These are phyloP conservation scores for Croton laevigatus DNA, from an alignment of 441 rosid genomes.

Conservation along the genomic window DNA sequence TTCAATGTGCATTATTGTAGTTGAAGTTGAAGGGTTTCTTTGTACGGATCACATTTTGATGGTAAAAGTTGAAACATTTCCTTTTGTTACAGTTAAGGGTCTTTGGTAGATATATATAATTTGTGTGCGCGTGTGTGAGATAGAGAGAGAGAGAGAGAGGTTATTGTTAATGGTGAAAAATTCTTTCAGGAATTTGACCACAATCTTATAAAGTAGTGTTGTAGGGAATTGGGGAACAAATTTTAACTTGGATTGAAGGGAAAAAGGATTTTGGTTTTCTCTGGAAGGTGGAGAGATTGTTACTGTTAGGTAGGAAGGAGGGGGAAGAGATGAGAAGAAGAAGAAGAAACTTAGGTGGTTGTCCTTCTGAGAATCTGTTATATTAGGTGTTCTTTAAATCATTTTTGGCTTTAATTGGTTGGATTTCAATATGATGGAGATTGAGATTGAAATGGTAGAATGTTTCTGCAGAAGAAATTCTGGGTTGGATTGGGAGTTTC, in stretches of 20 bases:
- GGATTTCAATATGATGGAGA: background rate
- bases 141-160: background rate
- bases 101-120: constrained; percentile 25
- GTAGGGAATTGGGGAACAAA: constrained; percentile 21
- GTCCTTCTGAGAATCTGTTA: constrained; percentile 10
- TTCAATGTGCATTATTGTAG: constrained; percentile 43
- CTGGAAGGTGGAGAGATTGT: constrained; percentile 8
- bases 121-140: constrained; percentile 1
- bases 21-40: constrained; percentile 11
- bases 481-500: constrained; percentile 16
- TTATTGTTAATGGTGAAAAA: constrained; percentile 13
- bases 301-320: constrained; percentile 9
- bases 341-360: background rate
- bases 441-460: constrained; percentile 15
- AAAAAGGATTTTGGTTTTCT: background rate
- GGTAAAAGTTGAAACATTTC: constrained; percentile 29
- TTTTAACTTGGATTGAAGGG: background rate
- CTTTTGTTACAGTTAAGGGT: constrained; percentile 17
- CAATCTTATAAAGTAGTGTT: background rate
- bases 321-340: constrained; percentile 1
- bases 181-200: constrained; percentile 17
- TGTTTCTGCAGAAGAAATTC: constrained; percentile 13
- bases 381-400: background rate
- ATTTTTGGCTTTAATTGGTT: constrained; percentile 4
- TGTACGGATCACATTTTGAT: constrained; percentile 17